Evolutionary conservation across 805 yeast species (phyloP).

Genomic region (Starmera amethionina): DNA sequence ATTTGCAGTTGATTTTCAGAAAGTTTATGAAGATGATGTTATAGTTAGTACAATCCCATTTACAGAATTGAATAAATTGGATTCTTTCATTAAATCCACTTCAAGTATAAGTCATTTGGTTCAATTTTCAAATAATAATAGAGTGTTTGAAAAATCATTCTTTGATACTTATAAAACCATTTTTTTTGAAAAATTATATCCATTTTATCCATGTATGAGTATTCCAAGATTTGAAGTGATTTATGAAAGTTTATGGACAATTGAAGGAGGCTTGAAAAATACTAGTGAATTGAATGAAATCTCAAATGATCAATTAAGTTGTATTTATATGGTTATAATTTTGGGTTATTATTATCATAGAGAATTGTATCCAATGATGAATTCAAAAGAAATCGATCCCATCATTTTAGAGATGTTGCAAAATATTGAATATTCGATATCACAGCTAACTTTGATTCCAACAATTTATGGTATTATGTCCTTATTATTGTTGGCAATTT

Average conservation of each 20-base stretch:
- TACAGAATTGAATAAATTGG: background rate
- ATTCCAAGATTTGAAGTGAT: background rate
- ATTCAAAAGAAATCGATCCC: background rate
- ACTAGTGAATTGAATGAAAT: background rate
- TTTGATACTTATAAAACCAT: background rate
- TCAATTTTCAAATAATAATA: background rate
- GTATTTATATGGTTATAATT: background rate
- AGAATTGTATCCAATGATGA: background rate
- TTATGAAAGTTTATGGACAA: background rate
- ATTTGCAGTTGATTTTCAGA: background rate
- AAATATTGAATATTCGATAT: background rate
- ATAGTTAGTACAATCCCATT: background rate
- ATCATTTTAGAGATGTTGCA: background rate
- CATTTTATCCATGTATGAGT: background rate
- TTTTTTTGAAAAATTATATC: background rate
- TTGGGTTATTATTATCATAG: background rate
- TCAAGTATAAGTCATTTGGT: background rate
- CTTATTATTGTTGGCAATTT: background rate
- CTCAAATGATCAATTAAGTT: background rate
- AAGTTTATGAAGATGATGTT: background rate
- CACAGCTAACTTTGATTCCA: background rate
- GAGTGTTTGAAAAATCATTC: background rate
- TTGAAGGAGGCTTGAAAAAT: background rate
- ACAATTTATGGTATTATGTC: background rate
- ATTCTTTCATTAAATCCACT: background rate